These are phyloP conservation scores for Hyaloscypha bicolor DNA, from an alignment of 495 filamentous ascomycete species.

Conservation along the genomic window DNA sequence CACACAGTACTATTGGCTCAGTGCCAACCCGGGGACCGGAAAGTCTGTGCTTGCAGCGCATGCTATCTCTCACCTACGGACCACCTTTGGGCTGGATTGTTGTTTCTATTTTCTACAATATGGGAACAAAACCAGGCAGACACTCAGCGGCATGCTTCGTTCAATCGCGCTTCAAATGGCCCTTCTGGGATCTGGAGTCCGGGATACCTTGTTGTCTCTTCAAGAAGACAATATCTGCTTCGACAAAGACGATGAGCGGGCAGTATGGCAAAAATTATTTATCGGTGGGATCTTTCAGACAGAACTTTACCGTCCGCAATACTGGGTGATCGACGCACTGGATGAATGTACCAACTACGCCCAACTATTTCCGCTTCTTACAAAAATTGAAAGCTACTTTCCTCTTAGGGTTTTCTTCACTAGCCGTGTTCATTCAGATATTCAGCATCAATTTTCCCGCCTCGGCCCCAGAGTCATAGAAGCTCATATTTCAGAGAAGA, in stretches of 20 bases:
- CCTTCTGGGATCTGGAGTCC: too few species aligned
- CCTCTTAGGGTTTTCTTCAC: slow-evolving; percentile 20
- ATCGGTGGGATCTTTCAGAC: slow-evolving; percentile 16
- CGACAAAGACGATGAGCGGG: slow-evolving; percentile 18
- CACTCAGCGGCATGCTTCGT: too few species aligned
- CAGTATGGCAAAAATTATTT: slow-evolving; percentile 29
- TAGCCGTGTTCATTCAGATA: slow-evolving; percentile 3
- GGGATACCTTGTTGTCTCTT: too few species aligned
- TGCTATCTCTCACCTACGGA: too few species aligned
- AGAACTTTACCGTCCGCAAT: not conserved
- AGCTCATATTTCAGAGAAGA: not conserved
- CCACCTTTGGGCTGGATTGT: too few species aligned
- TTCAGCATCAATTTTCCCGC: not conserved
- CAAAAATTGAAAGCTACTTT: not conserved
- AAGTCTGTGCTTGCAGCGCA: too few species aligned
- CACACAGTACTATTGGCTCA: too few species aligned
- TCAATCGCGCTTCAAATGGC: too few species aligned
- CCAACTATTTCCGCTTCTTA: slow-evolving; percentile 17
- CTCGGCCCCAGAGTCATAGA: not conserved
- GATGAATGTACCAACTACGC: slow-evolving; percentile 26
- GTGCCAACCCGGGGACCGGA: too few species aligned
- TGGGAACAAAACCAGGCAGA: too few species aligned
- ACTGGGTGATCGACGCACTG: slow-evolving; percentile 30
- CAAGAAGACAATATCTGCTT: too few species aligned
- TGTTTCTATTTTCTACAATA: too few species aligned